Evolutionary conservation across 345 rosid species (phyloP).

Genomic region (Eucalyptus albens): DNA sequence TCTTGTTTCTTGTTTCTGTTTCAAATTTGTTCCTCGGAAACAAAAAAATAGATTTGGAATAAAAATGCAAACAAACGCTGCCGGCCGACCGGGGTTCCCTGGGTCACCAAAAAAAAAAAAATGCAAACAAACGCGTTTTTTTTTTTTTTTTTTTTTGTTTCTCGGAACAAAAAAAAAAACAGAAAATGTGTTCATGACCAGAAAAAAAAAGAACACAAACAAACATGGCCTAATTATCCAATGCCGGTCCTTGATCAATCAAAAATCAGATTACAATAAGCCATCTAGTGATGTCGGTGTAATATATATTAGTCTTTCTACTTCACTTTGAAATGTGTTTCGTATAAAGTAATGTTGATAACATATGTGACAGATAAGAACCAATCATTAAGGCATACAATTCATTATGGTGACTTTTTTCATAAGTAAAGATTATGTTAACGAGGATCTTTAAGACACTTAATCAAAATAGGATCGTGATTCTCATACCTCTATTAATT

Average conservation of each 20-base stretch:
- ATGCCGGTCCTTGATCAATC: not conserved
- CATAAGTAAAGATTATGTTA: not conserved
- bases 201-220: no score
- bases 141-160: no score
- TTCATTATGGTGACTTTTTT: not conserved
- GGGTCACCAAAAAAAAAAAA: no score
- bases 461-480: not conserved
- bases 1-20: no score
- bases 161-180: no score
- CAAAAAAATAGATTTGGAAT: no score
- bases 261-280: not conserved
- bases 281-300: not conserved
- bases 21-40: fast-evolving
- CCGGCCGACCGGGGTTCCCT: no score
- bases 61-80: no score
- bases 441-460: not conserved
- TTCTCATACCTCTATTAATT: not conserved
- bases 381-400: not conserved
- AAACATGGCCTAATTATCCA: not conserved
- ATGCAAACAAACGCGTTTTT: fast-evolving
- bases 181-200: no score
- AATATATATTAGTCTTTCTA: not conserved
- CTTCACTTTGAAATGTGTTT: not conserved
- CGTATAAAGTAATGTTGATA: not conserved
- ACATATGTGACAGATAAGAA: not conserved